Evolutionary conservation across 768 basidiomycete species (phyloP), one percentile per base, ranked within the genome.

Genomic region (Russula sp.): DNA sequence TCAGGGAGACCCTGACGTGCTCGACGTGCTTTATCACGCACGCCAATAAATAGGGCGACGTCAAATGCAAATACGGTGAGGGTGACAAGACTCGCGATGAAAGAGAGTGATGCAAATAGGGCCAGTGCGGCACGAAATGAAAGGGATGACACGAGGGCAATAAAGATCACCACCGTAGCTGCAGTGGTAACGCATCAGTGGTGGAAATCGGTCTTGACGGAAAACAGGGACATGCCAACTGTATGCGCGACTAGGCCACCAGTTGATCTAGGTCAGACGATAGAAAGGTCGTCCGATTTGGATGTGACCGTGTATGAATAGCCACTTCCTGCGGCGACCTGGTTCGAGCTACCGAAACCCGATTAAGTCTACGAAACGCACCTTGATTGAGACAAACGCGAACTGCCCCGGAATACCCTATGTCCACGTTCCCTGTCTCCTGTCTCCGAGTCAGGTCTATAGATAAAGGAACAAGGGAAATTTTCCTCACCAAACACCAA

Each of bases 11-110:
- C 78, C 49, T 75, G 74, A 69, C 34, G 34, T 34, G 34, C 34
- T 38, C 16, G 38, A 6, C 38, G 38, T 14, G 88, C 78, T 67
- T 85, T 77, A 57, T 86, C 79, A 71, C 82, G 84, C 59, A 86
- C 79, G 64, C 79, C 83, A 3, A 78, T 84, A 69, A 78, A 87
- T 34, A 93, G 81, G 18, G 88, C 87, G 64, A 92, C 86, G 73
- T 93, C 89, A 72, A 89, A 83, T 49, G 83, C 82, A 71, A 92
- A 90, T 1, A 88, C 85, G 66, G 90, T 83, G 61, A 91, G 75
- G 3, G 89, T 83, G 52, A 92, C 71, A 26, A 81, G 66, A 1
- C 87, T 86, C 10, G 88, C 88, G 59, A 91, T 77, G 80, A 89
- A 88, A 14, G 90, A 80, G 2, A 76, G 58, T 20, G 81, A 78